These are phyloP conservation scores for Aspergillus affinis DNA, from an alignment of 495 filamentous ascomycete species.

Conservation along the genomic window DNA sequence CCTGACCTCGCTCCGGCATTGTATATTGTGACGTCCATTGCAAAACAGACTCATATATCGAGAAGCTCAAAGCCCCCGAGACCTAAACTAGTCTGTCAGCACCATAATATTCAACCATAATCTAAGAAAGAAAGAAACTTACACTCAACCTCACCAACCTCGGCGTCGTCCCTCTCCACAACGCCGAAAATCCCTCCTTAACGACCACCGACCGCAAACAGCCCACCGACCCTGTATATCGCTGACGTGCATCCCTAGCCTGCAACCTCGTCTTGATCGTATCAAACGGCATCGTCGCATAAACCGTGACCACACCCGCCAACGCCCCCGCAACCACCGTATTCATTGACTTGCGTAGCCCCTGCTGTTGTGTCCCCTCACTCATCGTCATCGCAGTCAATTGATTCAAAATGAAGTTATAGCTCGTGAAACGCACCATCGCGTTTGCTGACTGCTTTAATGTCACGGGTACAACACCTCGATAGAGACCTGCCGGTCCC, in stretches of 20 bases:
- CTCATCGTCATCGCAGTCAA: constrained; percentile 9
- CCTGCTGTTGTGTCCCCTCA: background rate
- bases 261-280: constrained; percentile 64
- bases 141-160: too few species aligned
- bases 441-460: constrained; percentile 33
- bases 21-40: too few species aligned
- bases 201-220: constrained; percentile 19
- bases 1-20: too few species aligned
- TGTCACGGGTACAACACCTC: constrained; percentile 27
- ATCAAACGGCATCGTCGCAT: constrained; percentile 63
- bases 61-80: too few species aligned
- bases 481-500: constrained; percentile 24
- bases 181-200: constrained; percentile 16
- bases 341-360: background rate
- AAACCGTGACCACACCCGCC: constrained; percentile 30
- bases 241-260: constrained; percentile 37
- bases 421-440: constrained; percentile 33
- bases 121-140: too few species aligned
- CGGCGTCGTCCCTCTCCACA: constrained; percentile 25
- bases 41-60: too few species aligned
- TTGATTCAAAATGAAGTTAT: constrained; percentile 23
- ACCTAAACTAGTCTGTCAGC: too few species aligned
- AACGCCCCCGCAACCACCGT: constrained; percentile 25
- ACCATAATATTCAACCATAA: too few species aligned
- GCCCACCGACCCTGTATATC: constrained; percentile 17